A percentile compares a stretch with the other conserved stretches of the same genome.
phyloP scores from a whole-genome alignment of 352 stramenopile genomes.

The Thraustochytrium sp. region DNA sequence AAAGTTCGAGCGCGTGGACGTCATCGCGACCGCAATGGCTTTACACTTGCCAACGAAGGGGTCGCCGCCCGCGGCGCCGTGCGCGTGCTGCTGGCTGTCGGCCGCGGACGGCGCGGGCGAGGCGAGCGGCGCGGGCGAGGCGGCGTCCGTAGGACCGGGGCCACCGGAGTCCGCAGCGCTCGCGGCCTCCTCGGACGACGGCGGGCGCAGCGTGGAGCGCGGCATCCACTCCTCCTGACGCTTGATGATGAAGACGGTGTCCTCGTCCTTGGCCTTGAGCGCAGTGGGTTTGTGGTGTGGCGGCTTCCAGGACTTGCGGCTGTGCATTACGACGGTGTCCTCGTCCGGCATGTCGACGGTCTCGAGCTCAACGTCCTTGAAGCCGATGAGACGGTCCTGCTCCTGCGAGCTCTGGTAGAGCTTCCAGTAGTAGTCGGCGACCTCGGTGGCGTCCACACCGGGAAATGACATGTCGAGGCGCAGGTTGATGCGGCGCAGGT shows the following conservation, averaged over 20 bases:
- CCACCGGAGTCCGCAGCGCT: too few relatives aligned
- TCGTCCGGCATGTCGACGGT: slow-evolving; percentile 18
- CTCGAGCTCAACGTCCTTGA: slow-evolving; percentile 24
- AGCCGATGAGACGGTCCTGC: neutral
- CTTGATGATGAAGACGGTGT: slow-evolving; percentile 25
- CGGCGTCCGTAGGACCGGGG: too few relatives aligned
- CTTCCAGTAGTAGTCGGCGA: slow-evolving; percentile 38
- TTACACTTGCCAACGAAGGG: neutral
- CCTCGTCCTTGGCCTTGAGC: neutral
- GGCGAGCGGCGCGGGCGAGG: too few relatives aligned
- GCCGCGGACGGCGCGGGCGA: too few relatives aligned
- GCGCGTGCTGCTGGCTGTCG: too few relatives aligned
- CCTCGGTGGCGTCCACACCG: neutral
- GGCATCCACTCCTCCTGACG: neutral
- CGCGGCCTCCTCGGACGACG: neutral
- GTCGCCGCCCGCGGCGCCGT: too few relatives aligned
- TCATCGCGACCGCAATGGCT: slow-evolving; percentile 5
- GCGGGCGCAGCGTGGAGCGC: neutral
- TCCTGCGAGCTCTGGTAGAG: slow-evolving; percentile 15
- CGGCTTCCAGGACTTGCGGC: slow-evolving; percentile 29
- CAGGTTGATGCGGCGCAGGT: neutral
- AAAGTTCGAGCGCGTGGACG: slow-evolving; percentile 4
- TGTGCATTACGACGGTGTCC: slow-evolving; percentile 29
- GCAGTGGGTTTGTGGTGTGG: neutral
- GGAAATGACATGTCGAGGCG: slow-evolving; percentile 28